Evolutionary conservation across 257 asterid species (phyloP).

Genomic region (Apocynum venetum): DNA sequence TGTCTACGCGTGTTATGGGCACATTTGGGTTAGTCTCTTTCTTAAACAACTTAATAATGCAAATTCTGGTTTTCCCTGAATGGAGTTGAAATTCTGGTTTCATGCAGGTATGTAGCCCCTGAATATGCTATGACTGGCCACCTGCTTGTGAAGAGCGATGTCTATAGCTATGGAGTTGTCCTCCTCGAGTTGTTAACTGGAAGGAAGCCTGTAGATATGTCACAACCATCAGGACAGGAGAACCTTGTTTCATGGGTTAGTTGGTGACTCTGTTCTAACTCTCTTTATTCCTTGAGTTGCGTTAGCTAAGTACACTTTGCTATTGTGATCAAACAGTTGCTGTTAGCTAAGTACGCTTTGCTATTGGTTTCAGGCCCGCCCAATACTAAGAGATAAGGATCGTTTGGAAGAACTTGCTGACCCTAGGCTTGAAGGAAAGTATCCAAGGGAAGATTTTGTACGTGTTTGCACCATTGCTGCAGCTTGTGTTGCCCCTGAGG

Average conservation of each 20-base stretch:
- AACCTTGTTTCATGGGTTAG: conserved; percentile 92
- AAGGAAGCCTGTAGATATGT: conserved; percentile 92
- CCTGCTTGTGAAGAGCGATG: conserved; percentile 94
- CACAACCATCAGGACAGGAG: conserved; percentile 96
- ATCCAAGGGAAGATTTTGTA: conserved; percentile 74
- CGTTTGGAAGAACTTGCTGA: conserved; percentile 89
- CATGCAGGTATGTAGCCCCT: conserved; percentile 82
- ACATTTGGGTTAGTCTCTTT: conserved; percentile 80
- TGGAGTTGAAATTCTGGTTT: conserved; percentile 13
- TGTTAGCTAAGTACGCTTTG: neutral
- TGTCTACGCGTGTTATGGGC: conserved; percentile 99
- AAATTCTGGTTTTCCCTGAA: conserved; percentile 8
- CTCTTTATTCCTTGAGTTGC: neutral
- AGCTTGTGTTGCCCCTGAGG: conserved; percentile 94
- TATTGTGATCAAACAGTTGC: neutral
- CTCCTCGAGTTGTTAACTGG: conserved; percentile 93
- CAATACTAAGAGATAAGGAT: conserved; percentile 76
- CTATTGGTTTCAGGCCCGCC: conserved; percentile 68
- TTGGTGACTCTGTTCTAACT: neutral
- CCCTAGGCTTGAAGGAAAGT: conserved; percentile 69
- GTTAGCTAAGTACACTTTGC: neutral
- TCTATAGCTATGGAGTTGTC: conserved; percentile 95
- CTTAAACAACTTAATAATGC: neutral
- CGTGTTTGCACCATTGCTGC: conserved; percentile 97
- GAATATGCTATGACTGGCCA: conserved; percentile 99